Base-by-base conservation (phyloP, 2,329 filamentous ascomycete genomes). In the Hymenoscyphus salicellus region DNA sequence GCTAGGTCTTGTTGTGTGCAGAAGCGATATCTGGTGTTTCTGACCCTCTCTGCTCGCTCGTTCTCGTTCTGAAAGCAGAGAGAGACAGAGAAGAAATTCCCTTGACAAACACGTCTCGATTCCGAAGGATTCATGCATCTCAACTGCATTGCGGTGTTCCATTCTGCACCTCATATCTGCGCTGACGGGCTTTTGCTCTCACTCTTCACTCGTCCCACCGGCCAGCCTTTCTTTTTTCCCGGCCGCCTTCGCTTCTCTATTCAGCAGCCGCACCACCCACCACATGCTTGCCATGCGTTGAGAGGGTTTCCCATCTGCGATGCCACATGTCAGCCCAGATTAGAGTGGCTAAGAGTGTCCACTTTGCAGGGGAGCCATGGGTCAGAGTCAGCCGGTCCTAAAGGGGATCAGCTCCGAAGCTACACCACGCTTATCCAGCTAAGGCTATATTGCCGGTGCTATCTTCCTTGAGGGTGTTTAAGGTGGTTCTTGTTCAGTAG, bases 201-300 rank as follows among this genome's bases (percentile, higher is more conserved):
- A n/a, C n/a, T n/a, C n/a, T n/a, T n/a, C 41, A n/a, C 5, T 6
- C 5, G 41, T 43, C 17, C n/a, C 41, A n/a, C 16, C 41, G 17
- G 5, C 6, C n/a, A 11, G 0, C n/a, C 14, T 11, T 43, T 10
- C 8, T 16, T 5, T 46, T 46, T 2, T 46, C 3, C 41, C 41
- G n/a, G 17, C 41, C 7, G 2, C 20, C 20, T 20, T 52, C 10
- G 46, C 5, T 52, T 52, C 46, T 14, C 20, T 52, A 52, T 52
- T 52, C 46, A 52, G 20, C 46, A 52, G 46, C 46, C 46, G 46
- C 46, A 23, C 46, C 46, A 52, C 43, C 38, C 41, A 46, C n/a
- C 46, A 52, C 46, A 52, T 52, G 46, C 46, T 52, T 26, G 46
- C 46, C 46, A 52, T 52, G 46, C 43, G 20, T n/a, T 30, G 28